Evolutionary conservation across 1,284 basidiomycete genomes (phyloP), one percentile per base, ranked within the genome.

Genomic region (Leccinum pachyderme): DNA sequence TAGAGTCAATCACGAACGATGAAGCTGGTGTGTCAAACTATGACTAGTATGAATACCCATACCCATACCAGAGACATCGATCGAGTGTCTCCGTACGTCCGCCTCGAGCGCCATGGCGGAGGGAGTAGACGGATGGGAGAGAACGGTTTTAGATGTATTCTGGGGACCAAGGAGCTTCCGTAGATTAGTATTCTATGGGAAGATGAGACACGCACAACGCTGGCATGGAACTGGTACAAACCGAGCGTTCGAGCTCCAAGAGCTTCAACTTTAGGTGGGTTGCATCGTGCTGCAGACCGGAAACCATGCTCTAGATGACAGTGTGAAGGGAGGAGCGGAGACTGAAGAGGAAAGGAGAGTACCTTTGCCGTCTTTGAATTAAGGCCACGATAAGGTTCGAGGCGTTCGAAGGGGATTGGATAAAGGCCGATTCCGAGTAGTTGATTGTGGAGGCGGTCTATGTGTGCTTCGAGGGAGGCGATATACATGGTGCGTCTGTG

Each of bases 331-430:
- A 18, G 11, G 13, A 18, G 49, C 18, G 49, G 35, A 27, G 29
- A 47, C 3, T 44, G 24, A 44, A 0, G 29, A 13, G 28, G 29
- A 47, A 22, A 32, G 47, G 4, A 55, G 11, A 27, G 27, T 56
- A 87, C 87, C 78, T 88, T 89, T 44, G 84, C 86, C 0, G 83
- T 87, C 68, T 84, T 89, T 27, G 80, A 81, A 63, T 89, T 87
- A 13, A 86, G 72, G 8, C 85, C 85, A 54, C 75, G 80, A 64
- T 81, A 83, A 0, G 77, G 77, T 27, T 82, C 79, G 12, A 86
- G 73, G 41, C 80, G 76, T 15, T 77, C 73, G 54, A 77, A 75
- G 1, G 75, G 72, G 41, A 86, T 77, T 2, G 83, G 84, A 61
- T 75, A 83, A 56, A 77, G 77, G 1, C 77, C 81, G 28, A 82